phyloP scores from a whole-genome alignment of 1,139 yeast species.

The Hyphopichia buzzinii region DNA sequence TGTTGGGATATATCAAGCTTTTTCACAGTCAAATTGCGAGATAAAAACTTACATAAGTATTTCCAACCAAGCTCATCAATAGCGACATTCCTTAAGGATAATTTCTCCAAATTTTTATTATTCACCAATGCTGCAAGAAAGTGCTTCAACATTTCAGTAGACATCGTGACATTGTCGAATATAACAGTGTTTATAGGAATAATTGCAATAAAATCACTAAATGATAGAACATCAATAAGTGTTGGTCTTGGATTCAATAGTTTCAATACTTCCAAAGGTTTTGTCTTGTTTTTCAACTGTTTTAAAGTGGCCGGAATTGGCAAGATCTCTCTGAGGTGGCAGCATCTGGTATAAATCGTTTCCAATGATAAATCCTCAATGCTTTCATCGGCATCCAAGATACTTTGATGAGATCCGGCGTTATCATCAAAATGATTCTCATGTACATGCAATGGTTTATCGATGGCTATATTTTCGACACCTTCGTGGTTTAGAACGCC shows the following conservation, averaged over 20 bases:
- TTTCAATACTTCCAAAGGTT: conserved; percentile 74
- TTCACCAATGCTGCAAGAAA: conserved; percentile 60
- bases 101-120: conserved; percentile 60
- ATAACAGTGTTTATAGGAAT: conserved; percentile 77
- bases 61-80: conserved; percentile 74
- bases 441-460: conserved; percentile 67
- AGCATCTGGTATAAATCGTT: conserved; percentile 71
- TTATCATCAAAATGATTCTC: conserved; percentile 55
- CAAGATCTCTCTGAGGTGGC: conserved; percentile 69
- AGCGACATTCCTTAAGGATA: conserved; percentile 77
- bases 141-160: conserved; percentile 76
- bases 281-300: conserved; percentile 72
- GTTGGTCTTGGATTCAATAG: conserved; percentile 90
- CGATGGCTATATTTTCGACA: conserved; percentile 29
- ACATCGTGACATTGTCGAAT: conserved; percentile 79
- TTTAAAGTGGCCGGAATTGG: conserved; percentile 77
- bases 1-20: conserved; percentile 83
- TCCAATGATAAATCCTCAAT: conserved; percentile 53
- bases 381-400: conserved; percentile 10
- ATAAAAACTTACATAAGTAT: conserved; percentile 67
- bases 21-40: conserved; percentile 53
- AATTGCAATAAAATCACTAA: conserved; percentile 81
- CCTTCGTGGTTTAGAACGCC: conserved; percentile 5
- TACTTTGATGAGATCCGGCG: conserved; percentile 4
- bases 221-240: conserved; percentile 80